phyloP scores from a whole-genome alignment of 176 grass and related monocot species.

The Paspalum vaginatum region DNA sequence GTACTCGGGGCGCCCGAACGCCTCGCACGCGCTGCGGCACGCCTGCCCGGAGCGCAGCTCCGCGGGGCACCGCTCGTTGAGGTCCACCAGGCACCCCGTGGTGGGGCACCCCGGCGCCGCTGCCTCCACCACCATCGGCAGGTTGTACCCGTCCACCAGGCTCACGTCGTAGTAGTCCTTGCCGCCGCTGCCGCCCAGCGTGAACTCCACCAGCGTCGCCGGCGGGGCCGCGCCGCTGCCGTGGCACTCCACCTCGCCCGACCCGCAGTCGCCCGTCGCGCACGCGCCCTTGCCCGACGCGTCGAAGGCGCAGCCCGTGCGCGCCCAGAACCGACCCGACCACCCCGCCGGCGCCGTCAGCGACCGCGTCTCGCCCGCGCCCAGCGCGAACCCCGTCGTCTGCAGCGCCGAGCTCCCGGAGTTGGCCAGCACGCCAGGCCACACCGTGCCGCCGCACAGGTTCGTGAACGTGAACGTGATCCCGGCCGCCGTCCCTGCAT shows the following conservation, averaged over 20 bases:
- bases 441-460: slow-evolving; percentile 78
- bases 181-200: slow-evolving; percentile 49
- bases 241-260: slow-evolving; percentile 72
- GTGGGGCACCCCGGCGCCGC: slow-evolving; percentile 49
- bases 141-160: slow-evolving; percentile 94
- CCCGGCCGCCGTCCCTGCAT: slow-evolving; percentile 47
- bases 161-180: slow-evolving; percentile 99
- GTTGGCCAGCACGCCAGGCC: slow-evolving; percentile 87
- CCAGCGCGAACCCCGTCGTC: slow-evolving; percentile 80
- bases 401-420: slow-evolving; percentile 68
- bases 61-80: slow-evolving; percentile 68
- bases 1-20: slow-evolving; percentile 78
- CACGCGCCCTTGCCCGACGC: slow-evolving; percentile 54
- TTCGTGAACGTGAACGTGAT: slow-evolving; percentile 91
- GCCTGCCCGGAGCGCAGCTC: slow-evolving; percentile 69
- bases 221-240: slow-evolving; percentile 69
- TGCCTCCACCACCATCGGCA: slow-evolving; percentile 72
- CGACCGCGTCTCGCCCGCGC: slow-evolving; percentile 53
- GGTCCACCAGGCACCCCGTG: slow-evolving; percentile 73
- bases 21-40: slow-evolving; percentile 84
- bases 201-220: slow-evolving; percentile 85
- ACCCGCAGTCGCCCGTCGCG: slow-evolving; percentile 84
- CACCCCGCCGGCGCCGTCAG: slow-evolving; percentile 68
- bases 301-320: slow-evolving; percentile 84
- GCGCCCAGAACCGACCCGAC: slow-evolving; percentile 94